Base-by-base conservation (phyloP, 2,329 filamentous ascomycete genomes). In the Fusarium sp. region DNA sequence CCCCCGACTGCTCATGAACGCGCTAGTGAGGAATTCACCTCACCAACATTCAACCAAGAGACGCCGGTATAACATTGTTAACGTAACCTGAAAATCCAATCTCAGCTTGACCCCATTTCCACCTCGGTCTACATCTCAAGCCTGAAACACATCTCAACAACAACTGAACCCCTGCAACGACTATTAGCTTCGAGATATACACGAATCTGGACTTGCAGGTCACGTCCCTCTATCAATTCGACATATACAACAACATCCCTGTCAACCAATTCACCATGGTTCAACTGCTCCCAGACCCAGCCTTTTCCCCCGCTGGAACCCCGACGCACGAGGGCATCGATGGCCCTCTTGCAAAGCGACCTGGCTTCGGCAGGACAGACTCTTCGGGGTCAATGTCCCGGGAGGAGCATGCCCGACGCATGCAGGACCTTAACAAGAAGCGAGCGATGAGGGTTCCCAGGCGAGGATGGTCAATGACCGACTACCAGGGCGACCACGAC, bases 401-500 rank as follows among this genome's bases (percentile, higher is more conserved):
- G 34, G 85, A 88, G 67, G 86, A 88, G 62, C 83, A 86, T 66
- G 78, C 77, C 20, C 78, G 81, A 43, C 82, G 81, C 70, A 79
- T 83, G 65, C 82, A 79, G 66, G 85, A 87, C 64, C 77, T 84
- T 23, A 82, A 77, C 72, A 77, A 80, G 52, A 81, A 82, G 75
- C 82, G 82, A 35, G 80, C 80, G 68, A 82, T 83, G 75, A 83
- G 83, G 57, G 73, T 82, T 8, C 86, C 87, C 2, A 81, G 85
- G 48, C 83, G 87, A 45, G 85, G 87, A 18, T 86, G 85, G 79
- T 87, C 86, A 35, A 82, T 86, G 77, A 84, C 84, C 50, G 85
- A 88, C 45, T 86, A 85, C 62, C 82, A 83, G 60, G 80, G 80
- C 54, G 80, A 81, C 20, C 60, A 80, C 75, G 50, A 76, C 61